These are phyloP conservation scores for Leishmania amazonensis DNA, from an alignment of 208 protist genomes.

Conservation along the genomic window DNA sequence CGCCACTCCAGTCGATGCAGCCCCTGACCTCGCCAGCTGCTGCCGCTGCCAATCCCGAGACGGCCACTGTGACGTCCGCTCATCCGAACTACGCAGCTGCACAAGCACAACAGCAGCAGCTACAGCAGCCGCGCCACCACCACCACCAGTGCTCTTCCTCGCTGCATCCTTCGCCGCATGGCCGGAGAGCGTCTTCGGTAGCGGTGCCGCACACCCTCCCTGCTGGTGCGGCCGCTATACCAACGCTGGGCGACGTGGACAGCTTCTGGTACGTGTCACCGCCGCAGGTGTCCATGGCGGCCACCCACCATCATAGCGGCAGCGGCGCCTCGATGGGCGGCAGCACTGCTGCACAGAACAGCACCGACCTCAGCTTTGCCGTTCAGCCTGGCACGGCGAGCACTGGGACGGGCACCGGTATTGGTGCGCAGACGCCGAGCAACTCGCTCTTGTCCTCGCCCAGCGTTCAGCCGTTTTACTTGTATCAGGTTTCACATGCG, in stretches of 20 bases:
- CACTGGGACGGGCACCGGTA: not conserved
- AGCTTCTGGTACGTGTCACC: constrained; percentile 4
- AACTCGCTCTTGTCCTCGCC: constrained; percentile 24
- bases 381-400: not conserved
- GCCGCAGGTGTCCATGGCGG: not conserved
- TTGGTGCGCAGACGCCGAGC: not conserved
- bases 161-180: not conserved
- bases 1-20: constrained; percentile 1
- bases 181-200: not conserved
- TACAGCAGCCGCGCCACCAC: not conserved
- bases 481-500: constrained; percentile 13
- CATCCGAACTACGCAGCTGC: not conserved
- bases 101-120: not conserved
- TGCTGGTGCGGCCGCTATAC: not conserved
- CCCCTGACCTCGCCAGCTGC: not conserved
- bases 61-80: not conserved
- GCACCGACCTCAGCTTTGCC: not conserved
- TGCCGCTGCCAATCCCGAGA: not conserved
- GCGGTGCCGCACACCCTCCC: not conserved
- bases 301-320: not conserved
- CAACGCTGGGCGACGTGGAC: not conserved
- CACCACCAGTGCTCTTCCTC: constrained; percentile 4
- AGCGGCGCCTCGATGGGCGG: constrained; percentile 1
- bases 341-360: not conserved
- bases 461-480: not conserved